Evolutionary conservation across 495 filamentous ascomycete genomes (phyloP).

Genomic region (Xylaria scruposa): DNA sequence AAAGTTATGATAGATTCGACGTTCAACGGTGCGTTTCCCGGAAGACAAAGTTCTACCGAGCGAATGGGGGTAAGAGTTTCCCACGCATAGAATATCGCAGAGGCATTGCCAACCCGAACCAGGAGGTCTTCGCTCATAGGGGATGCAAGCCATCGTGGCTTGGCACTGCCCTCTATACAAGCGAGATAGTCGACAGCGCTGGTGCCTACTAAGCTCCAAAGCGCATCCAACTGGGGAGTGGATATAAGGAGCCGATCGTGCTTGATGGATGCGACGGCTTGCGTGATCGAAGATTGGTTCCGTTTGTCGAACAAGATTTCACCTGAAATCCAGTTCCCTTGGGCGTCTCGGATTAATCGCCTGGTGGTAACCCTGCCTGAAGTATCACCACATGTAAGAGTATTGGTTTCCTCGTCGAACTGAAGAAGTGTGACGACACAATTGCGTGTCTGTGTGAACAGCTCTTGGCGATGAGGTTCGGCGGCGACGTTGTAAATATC

Average conservation of each 20-base stretch:
- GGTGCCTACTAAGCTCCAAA: background rate
- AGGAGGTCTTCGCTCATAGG: background rate
- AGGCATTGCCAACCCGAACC: background rate
- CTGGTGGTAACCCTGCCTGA: constrained; percentile 10
- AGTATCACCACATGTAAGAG: background rate
- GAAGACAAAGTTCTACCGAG: background rate
- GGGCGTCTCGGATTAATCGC: background rate
- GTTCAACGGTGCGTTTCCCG: background rate
- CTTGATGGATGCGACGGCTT: constrained; percentile 2
- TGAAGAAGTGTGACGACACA: background rate
- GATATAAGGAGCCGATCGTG: constrained; percentile 1
- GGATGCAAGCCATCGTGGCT: background rate
- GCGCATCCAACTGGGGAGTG: background rate
- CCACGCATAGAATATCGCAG: constrained; percentile 4
- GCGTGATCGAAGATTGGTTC: background rate
- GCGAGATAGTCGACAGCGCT: background rate
- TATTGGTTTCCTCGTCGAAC: background rate
- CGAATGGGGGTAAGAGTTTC: background rate
- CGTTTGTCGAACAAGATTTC: background rate
- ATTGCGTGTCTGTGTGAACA: background rate
- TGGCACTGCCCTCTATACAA: background rate
- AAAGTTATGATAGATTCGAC: background rate
- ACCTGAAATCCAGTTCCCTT: background rate
- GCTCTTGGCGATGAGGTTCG: background rate
- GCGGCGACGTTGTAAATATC: background rate